Conservation (phyloP, 768 basidiomycete genomes). For the Agaricus subrufescens region DNA sequence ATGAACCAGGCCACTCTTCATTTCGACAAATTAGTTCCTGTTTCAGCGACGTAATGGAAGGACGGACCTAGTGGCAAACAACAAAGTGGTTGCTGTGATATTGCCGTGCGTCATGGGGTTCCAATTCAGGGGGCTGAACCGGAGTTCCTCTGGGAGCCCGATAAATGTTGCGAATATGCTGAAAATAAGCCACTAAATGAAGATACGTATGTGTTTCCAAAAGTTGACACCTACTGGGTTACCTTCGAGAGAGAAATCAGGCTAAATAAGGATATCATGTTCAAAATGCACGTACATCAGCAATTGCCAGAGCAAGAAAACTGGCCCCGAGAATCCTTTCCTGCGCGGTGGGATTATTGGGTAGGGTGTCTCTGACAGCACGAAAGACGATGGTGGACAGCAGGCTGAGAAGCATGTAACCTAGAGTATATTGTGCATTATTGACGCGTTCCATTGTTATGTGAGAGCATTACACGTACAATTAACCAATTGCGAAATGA, state of each 20-base stretch:
- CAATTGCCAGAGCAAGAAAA: conserved; percentile 63
- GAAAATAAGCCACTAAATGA: conserved; percentile 4
- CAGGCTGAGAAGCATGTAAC: conserved; percentile 29
- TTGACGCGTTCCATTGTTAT: background rate
- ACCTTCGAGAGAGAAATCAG: conserved; percentile 29
- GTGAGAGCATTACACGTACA: conserved; percentile 14
- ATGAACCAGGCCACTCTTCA: conserved; percentile 51
- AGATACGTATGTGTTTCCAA: background rate
- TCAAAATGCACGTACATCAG: conserved; percentile 39
- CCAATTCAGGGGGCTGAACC: conserved; percentile 50
- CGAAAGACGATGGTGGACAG: conserved; percentile 68
- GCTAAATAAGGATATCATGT: background rate
- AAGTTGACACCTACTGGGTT: conserved; percentile 48
- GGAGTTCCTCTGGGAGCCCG: conserved; percentile 53
- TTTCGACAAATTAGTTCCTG: background rate
- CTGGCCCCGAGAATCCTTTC: conserved; percentile 68
- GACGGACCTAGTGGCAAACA: conserved; percentile 53
- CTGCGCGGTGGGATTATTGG: conserved; percentile 54
- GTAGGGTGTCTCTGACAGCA: conserved; percentile 57
- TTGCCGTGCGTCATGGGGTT: conserved; percentile 77
- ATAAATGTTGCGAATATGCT: conserved; percentile 57
- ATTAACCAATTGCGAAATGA: conserved; percentile 64
- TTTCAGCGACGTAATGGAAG: background rate
- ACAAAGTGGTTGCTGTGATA: conserved; percentile 54
- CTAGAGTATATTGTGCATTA: background rate